Percentiles rank a stretch among this genome's conserved stretches.
Evolutionary conservation across 1,284 basidiomycete species (phyloP).

Genomic region (Phellinidium pouzarii): DNA sequence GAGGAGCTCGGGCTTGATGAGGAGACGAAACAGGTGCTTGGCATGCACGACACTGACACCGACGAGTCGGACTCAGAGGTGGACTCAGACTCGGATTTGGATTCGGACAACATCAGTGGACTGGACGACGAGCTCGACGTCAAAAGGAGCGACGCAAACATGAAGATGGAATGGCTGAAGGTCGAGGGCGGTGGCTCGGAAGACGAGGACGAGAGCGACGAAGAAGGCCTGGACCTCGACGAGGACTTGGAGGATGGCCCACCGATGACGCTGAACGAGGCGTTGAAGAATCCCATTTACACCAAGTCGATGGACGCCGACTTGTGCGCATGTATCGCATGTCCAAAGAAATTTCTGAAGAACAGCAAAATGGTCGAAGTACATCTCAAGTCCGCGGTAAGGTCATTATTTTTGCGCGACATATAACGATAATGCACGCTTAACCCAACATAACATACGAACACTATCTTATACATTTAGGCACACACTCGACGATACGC

Average conservation of each 20-base stretch:
- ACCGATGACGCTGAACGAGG: constrained; percentile 52
- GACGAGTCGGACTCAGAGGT: constrained; percentile 25
- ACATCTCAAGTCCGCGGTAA: constrained; percentile 62
- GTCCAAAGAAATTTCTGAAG: constrained; percentile 71
- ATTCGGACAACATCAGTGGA: constrained; percentile 69
- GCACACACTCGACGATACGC: constrained; percentile 54
- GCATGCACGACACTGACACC: constrained; percentile 7
- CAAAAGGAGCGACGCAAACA: constrained; percentile 26
- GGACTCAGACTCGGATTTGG: constrained; percentile 33
- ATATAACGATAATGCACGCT: background rate
- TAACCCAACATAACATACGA: background rate
- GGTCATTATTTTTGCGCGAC: background rate
- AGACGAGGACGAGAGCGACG: constrained; percentile 22
- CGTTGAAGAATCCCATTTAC: constrained; percentile 59
- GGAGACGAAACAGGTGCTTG: constrained; percentile 57
- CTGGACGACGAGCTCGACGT: constrained; percentile 44
- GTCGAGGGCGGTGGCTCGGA: constrained; percentile 25
- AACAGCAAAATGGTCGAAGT: constrained; percentile 50
- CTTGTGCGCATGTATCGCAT: constrained; percentile 58
- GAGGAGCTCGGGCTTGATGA: constrained; percentile 66
- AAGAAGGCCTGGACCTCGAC: constrained; percentile 24
- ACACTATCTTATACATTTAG: constrained; percentile 31
- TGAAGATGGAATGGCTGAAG: constrained; percentile 27
- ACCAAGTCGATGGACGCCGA: constrained; percentile 46
- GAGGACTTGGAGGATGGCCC: constrained; percentile 31